phyloP scores from a whole-genome alignment of 352 stramenopile genomes.

The Globisporangium polare region DNA sequence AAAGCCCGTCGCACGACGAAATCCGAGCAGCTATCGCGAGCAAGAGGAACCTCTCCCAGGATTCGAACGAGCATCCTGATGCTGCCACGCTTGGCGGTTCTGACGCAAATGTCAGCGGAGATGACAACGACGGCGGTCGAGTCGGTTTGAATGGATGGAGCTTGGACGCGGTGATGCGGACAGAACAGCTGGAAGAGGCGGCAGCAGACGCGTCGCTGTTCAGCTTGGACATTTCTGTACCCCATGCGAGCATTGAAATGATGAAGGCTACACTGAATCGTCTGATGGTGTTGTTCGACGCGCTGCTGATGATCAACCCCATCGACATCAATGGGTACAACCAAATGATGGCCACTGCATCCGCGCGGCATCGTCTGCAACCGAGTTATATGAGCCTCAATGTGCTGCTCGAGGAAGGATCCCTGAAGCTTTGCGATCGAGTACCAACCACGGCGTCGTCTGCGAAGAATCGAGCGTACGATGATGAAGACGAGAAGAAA shows the following conservation, averaged over 20 bases:
- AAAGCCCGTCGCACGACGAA: slow-evolving; percentile 41
- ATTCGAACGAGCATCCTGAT: slow-evolving; percentile 52
- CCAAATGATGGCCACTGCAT: slow-evolving; percentile 50
- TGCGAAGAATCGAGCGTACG: background rate
- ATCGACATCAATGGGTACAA: slow-evolving; percentile 84
- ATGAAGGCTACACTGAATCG: slow-evolving; percentile 69
- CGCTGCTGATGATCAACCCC: slow-evolving; percentile 83
- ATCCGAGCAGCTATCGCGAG: slow-evolving; percentile 41
- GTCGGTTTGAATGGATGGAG: slow-evolving; percentile 82
- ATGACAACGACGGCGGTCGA: slow-evolving; percentile 77
- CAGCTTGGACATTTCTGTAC: slow-evolving; percentile 56
- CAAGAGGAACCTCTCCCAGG: slow-evolving; percentile 71
- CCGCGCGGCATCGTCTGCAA: slow-evolving; percentile 48
- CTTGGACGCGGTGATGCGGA: slow-evolving; percentile 53
- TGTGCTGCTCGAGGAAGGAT: slow-evolving; percentile 56
- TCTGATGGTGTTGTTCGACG: slow-evolving; percentile 83
- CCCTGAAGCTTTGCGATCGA: slow-evolving; percentile 55
- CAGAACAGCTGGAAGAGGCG: slow-evolving; percentile 57
- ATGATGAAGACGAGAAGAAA: slow-evolving; percentile 2
- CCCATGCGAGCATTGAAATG: slow-evolving; percentile 47
- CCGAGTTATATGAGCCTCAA: slow-evolving; percentile 79
- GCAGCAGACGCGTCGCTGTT: slow-evolving; percentile 51
- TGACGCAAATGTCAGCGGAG: slow-evolving; percentile 47
- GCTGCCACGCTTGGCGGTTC: slow-evolving; percentile 22
- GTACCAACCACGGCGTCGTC: slow-evolving; percentile 15